Evolutionary conservation across 202 grass and related monocot genomes (phyloP).

Genomic region (Schoenoplectus triqueter): DNA sequence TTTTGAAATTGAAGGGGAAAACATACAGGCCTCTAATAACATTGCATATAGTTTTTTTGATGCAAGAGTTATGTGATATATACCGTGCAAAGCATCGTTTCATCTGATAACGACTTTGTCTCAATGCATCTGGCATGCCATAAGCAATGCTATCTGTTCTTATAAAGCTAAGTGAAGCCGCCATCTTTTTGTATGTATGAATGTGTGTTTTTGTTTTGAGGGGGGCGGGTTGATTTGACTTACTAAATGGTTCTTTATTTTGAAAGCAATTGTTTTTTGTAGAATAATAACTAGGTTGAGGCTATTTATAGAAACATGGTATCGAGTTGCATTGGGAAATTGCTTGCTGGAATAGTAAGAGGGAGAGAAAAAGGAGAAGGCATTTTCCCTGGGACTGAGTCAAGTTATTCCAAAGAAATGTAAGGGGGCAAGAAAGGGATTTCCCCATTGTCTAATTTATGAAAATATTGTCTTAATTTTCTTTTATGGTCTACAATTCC

Average conservation of each 20-base stretch:
- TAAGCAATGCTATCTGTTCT: slow-evolving; percentile 82
- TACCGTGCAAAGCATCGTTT: slow-evolving; percentile 91
- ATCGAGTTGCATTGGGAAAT: slow-evolving; percentile 49
- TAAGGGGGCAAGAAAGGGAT: slow-evolving; percentile 77
- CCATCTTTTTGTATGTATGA: slow-evolving; percentile 18
- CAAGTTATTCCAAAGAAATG: slow-evolving; percentile 76
- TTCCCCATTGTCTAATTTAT: slow-evolving; percentile 19
- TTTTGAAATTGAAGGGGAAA: not conserved
- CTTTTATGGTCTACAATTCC: slow-evolving; percentile 6
- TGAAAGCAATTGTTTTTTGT: slow-evolving; percentile 48
- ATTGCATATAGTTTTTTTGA: not conserved
- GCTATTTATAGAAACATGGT: slow-evolving; percentile 50
- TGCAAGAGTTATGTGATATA: not conserved
- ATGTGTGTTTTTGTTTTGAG: slow-evolving; percentile 7
- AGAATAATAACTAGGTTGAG: slow-evolving; percentile 37
- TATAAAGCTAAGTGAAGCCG: slow-evolving; percentile 69
- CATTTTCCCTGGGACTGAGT: slow-evolving; percentile 48
- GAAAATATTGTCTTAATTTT: not conserved
- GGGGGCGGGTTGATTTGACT: not conserved
- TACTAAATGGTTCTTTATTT: not conserved
- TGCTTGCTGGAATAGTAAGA: slow-evolving; percentile 38
- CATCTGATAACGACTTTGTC: slow-evolving; percentile 95
- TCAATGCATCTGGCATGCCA: slow-evolving; percentile 80
- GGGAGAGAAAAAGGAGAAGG: slow-evolving; percentile 53
- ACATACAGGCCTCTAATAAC: not conserved